A percentile compares a stretch with the other conserved stretches of the same genome.
Conservation (phyloP, 83 land plant species). For the Diphasiastrum complanatum region DNA sequence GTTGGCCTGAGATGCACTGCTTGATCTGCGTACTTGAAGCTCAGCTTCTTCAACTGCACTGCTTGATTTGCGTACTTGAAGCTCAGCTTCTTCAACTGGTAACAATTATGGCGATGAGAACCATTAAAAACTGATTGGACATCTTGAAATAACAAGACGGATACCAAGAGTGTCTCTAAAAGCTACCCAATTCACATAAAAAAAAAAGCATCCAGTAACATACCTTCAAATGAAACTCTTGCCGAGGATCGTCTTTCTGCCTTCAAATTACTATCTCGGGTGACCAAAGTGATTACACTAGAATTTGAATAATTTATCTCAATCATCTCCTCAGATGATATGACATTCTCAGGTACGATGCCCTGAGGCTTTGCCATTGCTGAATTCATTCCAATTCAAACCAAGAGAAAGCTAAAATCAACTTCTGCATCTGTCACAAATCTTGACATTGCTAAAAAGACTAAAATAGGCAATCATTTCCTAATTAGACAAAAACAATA, state of each 20-base stretch:
- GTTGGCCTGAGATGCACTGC: constrained; percentile 20
- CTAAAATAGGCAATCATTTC: neutral
- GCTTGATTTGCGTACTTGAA: too few relatives aligned
- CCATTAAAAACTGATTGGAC: neutral
- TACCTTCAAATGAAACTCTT: neutral
- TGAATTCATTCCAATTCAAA: neutral
- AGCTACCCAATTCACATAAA: too few relatives aligned
- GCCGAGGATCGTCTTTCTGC: neutral
- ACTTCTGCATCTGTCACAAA: neutral
- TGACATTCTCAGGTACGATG: neutral
- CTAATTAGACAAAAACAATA: neutral
- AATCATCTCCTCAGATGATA: too few relatives aligned
- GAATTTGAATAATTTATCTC: neutral
- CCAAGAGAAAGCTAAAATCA: too few relatives aligned
- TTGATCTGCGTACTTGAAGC: constrained; percentile 33
- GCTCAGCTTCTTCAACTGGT: neutral
- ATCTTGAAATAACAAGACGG: neutral
- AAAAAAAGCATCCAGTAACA: too few relatives aligned
- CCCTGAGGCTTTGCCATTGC: constrained; percentile 2
- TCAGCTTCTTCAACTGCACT: constrained; percentile 28
- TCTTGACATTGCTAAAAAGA: neutral
- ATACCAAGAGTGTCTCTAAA: neutral
- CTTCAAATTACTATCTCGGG: neutral
- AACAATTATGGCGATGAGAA: neutral
- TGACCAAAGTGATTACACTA: neutral